Percentiles rank a stretch among this genome's conserved stretches.
phyloP scores from a whole-genome alignment of 805 yeast genomes.

The Ogataea neopini region DNA sequence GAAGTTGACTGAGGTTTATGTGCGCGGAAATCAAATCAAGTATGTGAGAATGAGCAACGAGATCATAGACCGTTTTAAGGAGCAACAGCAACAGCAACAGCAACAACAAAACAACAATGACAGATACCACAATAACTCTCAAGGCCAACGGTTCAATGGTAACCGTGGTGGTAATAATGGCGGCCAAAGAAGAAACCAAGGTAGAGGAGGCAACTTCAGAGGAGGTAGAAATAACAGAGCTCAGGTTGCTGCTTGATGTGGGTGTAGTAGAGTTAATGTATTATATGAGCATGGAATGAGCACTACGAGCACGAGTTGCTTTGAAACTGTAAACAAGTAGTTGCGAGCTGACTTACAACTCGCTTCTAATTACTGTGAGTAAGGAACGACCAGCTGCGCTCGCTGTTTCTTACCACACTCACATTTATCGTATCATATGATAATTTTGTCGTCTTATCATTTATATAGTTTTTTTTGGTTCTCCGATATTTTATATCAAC shows the following conservation, averaged over 20 bases:
- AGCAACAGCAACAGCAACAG: constrained; percentile 50
- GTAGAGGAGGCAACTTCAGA: constrained; percentile 13
- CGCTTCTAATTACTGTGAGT: too few species aligned
- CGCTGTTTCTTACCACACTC: too few species aligned
- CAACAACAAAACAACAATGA: constrained; percentile 31
- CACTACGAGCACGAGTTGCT: too few species aligned
- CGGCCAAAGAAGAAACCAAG: constrained; percentile 29
- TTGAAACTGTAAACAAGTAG: not conserved
- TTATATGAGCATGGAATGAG: not conserved
- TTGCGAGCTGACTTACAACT: too few species aligned
- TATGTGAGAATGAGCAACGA: constrained; percentile 75
- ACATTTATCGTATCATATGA: too few species aligned
- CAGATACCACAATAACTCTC: constrained; percentile 26
- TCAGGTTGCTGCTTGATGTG: constrained; percentile 8
- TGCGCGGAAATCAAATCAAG: constrained; percentile 84
- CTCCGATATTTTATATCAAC: too few species aligned
- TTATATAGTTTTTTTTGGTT: too few species aligned
- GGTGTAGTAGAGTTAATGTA: not conserved
- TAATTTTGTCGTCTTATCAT: too few species aligned
- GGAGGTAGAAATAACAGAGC: constrained; percentile 14
- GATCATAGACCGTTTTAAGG: constrained; percentile 73
- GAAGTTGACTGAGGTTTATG: constrained; percentile 71
- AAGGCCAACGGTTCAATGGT: constrained; percentile 16
- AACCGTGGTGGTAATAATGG: constrained; percentile 7
- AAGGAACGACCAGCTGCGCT: too few species aligned